Base-by-base conservation (phyloP, 2,329 filamentous ascomycete genomes). In the Didymosphaeria variabile region DNA sequence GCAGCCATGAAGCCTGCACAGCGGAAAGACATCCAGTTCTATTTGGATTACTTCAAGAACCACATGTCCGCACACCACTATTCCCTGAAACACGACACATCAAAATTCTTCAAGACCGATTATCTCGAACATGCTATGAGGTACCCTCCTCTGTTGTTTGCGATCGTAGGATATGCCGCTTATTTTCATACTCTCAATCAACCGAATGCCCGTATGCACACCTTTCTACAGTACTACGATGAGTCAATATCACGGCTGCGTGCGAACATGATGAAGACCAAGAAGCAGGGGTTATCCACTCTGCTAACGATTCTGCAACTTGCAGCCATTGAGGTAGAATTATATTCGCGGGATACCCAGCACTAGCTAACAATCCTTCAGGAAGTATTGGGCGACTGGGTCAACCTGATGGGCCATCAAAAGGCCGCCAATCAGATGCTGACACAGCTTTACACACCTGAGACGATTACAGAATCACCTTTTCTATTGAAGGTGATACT, bases 371-470 rank as follows among this genome's bases (percentile, higher is more conserved):
- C 53, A 54, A 52, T 58, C 21, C 58, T 55, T 55, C 71, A 97
- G 93, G 95, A 98, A 79, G 96, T 93, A 71, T 85, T 98, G 49
- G 95, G 95, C 13, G 95, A 99, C 75, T 98, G 93, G 93, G 88
- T 96, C 56, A 97, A 96, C 71, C 83, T 98, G 17, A 90, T 95
- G 79, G 92, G 93, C 23, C 95, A 98, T 75, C 94, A 97, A 76
- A 93, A 91, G 74, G 95, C 94, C 12, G 95, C 95, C 0, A 88
- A 91, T 72, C 88, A 92, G 65, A 90, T 98, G 69, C 81, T 98
- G 49, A 90, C 86, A 1, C 87, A 90, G 46, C 81, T 97, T 0
- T 94, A 93, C 74, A 93, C 89, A 0, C 91, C 93, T 0, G 83
- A 93, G 63, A 90, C 88, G 0, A 88, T 92, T 46, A 88, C 90